Evolutionary conservation across 169 alveolate genomes (phyloP).

Genomic region (Eimeria nieschulzi): DNA sequence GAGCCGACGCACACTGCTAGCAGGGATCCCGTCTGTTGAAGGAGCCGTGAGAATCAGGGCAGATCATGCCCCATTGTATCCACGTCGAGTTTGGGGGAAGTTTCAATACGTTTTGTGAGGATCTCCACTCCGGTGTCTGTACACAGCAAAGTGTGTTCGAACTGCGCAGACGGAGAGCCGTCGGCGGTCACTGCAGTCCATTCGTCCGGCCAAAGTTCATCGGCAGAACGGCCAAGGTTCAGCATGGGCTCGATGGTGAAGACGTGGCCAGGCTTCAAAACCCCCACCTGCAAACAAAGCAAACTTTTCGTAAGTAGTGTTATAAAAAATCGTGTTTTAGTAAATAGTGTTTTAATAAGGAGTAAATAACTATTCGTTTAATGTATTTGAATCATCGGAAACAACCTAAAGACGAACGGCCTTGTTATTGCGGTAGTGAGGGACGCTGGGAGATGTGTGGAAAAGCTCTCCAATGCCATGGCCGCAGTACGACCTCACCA

Average conservation of each 20-base stretch:
- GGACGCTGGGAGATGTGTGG: conserved; percentile 97
- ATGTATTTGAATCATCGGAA: no score
- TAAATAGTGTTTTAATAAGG: no score
- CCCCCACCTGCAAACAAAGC: conserved; percentile 76
- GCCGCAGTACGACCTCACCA: conserved; percentile 93
- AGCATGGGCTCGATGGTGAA: conserved; percentile 99
- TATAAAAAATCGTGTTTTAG: no score
- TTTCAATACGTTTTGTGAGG: conserved; percentile 91
- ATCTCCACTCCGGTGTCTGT: conserved; percentile 96
- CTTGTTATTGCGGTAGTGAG: conserved; percentile 98
- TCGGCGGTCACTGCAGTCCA: conserved; percentile 98
- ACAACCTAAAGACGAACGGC: conserved; percentile 88
- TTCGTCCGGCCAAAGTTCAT: conserved; percentile 97
- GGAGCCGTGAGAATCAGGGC: background rate
- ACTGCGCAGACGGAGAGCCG: conserved; percentile 95
- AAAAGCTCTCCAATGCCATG: conserved; percentile 98
- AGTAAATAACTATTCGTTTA: no score
- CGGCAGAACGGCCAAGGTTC: conserved; percentile 95
- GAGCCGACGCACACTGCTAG: background rate
- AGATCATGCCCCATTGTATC: conserved; percentile 39
- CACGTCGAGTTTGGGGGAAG: conserved; percentile 88
- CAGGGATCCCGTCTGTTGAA: background rate
- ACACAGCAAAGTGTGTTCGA: conserved; percentile 97
- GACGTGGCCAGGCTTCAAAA: conserved; percentile 96
- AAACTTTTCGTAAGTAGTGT: background rate